A percentile compares a stretch with the other conserved stretches of the same genome.
Evolutionary conservation across 2,329 filamentous ascomycete genomes (phyloP).

Genomic region (Diatrype stigma): DNA sequence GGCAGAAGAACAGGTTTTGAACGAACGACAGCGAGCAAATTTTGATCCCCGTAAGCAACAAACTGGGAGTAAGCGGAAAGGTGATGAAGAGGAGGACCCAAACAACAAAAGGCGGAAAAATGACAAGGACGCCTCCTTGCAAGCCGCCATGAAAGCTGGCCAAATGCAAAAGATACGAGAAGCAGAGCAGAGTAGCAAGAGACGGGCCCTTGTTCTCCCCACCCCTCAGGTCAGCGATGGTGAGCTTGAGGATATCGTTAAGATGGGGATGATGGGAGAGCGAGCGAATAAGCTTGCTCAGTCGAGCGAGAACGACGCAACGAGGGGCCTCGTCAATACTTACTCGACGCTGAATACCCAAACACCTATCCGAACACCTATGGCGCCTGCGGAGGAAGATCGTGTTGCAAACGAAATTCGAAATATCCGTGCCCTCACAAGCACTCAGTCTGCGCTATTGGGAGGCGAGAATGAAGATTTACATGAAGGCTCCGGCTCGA

Average conservation of each 20-base stretch:
- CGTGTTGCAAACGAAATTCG: conserved; percentile 94
- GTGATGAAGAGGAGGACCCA: conserved; percentile 78
- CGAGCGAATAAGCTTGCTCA: conserved; percentile 72
- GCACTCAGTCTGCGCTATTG: conserved; percentile 88
- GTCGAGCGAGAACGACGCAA: conserved; percentile 78
- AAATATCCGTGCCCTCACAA: conserved; percentile 86
- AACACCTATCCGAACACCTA: conserved; percentile 87
- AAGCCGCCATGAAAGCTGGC: conserved; percentile 86
- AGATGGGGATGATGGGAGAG: conserved; percentile 95
- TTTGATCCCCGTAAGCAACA: conserved; percentile 95
- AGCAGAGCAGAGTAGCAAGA: conserved; percentile 94
- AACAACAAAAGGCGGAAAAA: conserved; percentile 82
- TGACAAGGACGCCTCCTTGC: conserved; percentile 76
- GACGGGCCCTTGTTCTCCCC: conserved; percentile 76
- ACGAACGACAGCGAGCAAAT: conserved; percentile 77
- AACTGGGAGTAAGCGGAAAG: conserved; percentile 86
- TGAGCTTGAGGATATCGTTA: conserved; percentile 95
- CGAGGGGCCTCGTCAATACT: conserved; percentile 79
- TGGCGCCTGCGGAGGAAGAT: conserved; percentile 88
- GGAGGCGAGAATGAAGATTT: conserved; percentile 92
- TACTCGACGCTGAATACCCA: conserved; percentile 77
- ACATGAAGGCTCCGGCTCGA: conserved; percentile 74
- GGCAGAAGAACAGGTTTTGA: conserved; percentile 70
- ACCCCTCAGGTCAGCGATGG: conserved; percentile 87
- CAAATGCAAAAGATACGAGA: conserved; percentile 93